Conservation (phyloP, 73 alveolate species). For the Tetrahymena thermophila region DNA sequence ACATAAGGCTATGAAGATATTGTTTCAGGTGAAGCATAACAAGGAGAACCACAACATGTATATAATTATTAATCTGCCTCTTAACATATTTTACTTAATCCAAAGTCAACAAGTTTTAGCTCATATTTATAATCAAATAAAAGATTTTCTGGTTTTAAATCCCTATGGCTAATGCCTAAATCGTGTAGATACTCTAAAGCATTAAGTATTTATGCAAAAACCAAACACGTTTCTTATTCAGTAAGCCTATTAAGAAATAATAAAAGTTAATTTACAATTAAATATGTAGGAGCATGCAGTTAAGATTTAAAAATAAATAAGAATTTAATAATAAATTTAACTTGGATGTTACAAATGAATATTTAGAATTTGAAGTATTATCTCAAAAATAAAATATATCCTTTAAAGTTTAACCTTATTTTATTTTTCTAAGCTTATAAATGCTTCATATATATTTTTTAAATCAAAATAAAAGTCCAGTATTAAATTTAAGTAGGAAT, state of each 20-base stretch:
- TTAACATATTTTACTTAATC: slow-evolving; percentile 30
- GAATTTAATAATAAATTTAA: too few relatives aligned
- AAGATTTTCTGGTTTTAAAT: slow-evolving; percentile 51
- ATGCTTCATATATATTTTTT: neutral
- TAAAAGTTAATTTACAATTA: neutral
- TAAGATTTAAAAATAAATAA: too few relatives aligned
- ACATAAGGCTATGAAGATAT: slow-evolving; percentile 59
- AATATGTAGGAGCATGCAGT: neutral
- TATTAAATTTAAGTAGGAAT: neutral
- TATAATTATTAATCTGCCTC: neutral
- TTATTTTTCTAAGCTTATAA: neutral
- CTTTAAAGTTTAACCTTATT: neutral
- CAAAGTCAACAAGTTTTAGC: slow-evolving; percentile 49
- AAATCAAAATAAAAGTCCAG: neutral
- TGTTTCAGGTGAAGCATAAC: slow-evolving; percentile 68
- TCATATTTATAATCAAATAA: slow-evolving; percentile 10
- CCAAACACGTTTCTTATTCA: neutral
- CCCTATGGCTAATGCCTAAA: slow-evolving; percentile 38
- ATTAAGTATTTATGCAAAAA: neutral
- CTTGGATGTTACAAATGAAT: too few relatives aligned
- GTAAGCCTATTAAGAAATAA: neutral
- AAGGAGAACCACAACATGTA: slow-evolving; percentile 68
- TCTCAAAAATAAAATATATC: neutral
- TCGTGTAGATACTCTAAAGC: slow-evolving; percentile 36
- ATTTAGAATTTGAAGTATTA: neutral